phyloP scores from a whole-genome alignment of 352 stramenopile species.

The Pythium coloratum region DNA sequence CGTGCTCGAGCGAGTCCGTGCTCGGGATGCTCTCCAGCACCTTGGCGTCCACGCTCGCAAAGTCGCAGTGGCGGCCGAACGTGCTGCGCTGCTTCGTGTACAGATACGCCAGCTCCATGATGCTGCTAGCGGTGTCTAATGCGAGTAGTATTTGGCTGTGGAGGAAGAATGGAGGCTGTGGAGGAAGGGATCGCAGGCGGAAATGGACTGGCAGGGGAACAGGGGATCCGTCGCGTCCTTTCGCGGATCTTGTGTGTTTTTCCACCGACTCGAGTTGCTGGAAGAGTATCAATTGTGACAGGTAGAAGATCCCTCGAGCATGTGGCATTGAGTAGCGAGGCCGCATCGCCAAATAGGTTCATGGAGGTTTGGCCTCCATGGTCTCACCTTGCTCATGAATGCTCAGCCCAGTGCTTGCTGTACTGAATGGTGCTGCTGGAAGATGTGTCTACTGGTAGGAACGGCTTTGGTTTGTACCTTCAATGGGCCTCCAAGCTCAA shows the following conservation, averaged over 20 bases:
- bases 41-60: constrained; percentile 88
- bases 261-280: neutral
- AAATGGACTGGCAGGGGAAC: neutral
- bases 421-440: neutral
- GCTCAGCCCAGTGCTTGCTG: no score
- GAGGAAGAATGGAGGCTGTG: no score
- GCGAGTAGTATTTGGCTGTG: no score
- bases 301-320: neutral
- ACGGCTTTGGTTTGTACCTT: no score
- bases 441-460: no score
- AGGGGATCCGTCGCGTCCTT: constrained; percentile 16
- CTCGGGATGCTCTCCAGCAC: constrained; percentile 89
- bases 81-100: constrained; percentile 91
- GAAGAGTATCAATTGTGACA: constrained; percentile 5
- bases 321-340: neutral
- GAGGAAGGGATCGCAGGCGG: neutral
- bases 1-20: constrained; percentile 83
- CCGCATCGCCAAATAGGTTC: neutral
- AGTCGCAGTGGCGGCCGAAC: constrained; percentile 93
- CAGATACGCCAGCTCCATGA: constrained; percentile 89
- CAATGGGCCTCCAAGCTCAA: neutral
- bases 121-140: neutral
- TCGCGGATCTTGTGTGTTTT: neutral
- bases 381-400: no score
- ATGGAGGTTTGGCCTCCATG: neutral